Base-by-base conservation (phyloP, 2,329 filamentous ascomycete genomes). In the Passalora sequoiae region DNA sequence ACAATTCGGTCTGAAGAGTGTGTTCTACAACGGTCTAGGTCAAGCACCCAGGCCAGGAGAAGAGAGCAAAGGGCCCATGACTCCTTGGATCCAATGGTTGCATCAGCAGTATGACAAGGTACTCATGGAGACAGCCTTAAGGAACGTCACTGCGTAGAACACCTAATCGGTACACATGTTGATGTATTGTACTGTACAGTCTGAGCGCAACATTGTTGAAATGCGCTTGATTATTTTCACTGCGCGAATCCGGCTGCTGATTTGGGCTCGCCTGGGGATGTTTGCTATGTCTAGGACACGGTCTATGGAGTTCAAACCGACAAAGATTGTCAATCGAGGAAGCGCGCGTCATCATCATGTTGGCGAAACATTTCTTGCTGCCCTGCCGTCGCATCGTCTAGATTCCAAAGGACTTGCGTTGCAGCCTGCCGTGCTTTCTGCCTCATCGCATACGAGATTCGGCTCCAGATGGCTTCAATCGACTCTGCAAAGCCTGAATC, bases 1-100 rank as follows among this genome's bases (percentile, higher is more conserved):
- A 2, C 80, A 83, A 61, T 76, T 86, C 51, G 69, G 72, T 2
- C 66, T 86, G 42, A 85, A 83, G 73, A 82, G 77, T 66, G 71
- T 69, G 55, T 85, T 73, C 72, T 84, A 70, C 59, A 70, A 76
- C 54, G 75, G 75, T 5, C 42, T 51, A n/a, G 41, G 41, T 2
- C 5, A 33, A 33, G 31, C 31, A 33, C 71, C 71, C 2, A 45
- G 53, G 22, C 51, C 53, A 12, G 58, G 55, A 19, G 49, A 52
- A 33, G 56, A 53, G 9, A 45, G 45, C 17, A 72, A 67, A 1
- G 50, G 55, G 15, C 72, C 74, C 0, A 73, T 78, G 70, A 67
- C 69, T 8, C 44, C 59, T 1, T 60, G 67, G 51, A 66, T 75
- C 12, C 66, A 69, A 38, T 77, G 72, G 67, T 50, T 71, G 54